phyloP scores from a whole-genome alignment of 192 early-diverging fungal genomes.

The Radiomyces spectabilis region DNA sequence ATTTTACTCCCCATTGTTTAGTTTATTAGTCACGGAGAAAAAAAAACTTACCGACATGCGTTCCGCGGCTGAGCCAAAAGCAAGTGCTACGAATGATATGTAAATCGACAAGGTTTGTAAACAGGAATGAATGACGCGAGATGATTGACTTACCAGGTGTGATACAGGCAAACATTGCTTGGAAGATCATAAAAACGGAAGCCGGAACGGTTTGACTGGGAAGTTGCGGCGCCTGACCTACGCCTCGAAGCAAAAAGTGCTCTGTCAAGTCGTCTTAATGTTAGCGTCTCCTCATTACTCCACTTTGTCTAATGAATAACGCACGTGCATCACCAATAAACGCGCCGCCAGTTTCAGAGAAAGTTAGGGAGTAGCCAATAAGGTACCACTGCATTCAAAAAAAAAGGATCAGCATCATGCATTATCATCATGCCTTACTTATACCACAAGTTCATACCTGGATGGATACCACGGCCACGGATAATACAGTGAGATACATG shows the following conservation, averaged over 20 bases:
- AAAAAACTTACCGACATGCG: slow-evolving; percentile 21
- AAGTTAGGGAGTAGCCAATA: slow-evolving; percentile 64
- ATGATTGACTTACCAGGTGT: slow-evolving; percentile 15
- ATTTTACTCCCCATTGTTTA: too few relatives aligned
- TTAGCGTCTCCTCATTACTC: too few relatives aligned
- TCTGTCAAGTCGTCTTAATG: too few relatives aligned
- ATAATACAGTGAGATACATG: slow-evolving; percentile 63
- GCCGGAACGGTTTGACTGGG: slow-evolving; percentile 56
- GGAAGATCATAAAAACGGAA: slow-evolving; percentile 60
- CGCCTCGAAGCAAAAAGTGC: slow-evolving; percentile 52
- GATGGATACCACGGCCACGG: slow-evolving; percentile 63
- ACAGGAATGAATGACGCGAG: background rate
- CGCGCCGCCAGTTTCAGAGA: slow-evolving; percentile 54
- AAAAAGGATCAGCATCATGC: background rate
- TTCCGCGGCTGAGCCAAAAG: slow-evolving; percentile 26
- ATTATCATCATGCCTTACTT: background rate
- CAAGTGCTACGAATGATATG: slow-evolving; percentile 10
- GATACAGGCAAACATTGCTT: slow-evolving; percentile 75
- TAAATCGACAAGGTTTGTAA: background rate
- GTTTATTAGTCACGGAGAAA: too few relatives aligned
- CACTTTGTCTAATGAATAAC: slow-evolving; percentile 17
- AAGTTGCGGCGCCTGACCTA: slow-evolving; percentile 45
- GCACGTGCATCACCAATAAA: slow-evolving; percentile 64
- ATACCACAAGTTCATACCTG: slow-evolving; percentile 14
- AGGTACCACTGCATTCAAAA: slow-evolving; percentile 51